phyloP scores from a whole-genome alignment of 768 basidiomycete genomes.

The Lepiota venenata region DNA sequence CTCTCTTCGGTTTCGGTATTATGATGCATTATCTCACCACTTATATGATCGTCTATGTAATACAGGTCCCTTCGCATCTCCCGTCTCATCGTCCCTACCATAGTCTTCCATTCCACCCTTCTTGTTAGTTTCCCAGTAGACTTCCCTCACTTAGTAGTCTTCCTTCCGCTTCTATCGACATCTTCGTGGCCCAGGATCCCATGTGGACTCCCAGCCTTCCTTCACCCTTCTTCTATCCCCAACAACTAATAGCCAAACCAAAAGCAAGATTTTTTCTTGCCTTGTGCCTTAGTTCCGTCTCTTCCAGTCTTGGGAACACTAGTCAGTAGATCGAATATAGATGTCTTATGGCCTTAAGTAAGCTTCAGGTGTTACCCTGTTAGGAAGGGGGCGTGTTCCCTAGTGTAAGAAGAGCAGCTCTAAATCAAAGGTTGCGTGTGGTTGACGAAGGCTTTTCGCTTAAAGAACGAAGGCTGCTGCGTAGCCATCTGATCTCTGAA shows the following conservation, averaged over 20 bases:
- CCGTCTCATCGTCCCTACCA: too few species aligned
- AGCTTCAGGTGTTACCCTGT: not conserved
- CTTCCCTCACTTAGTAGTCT: not conserved
- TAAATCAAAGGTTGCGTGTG: too few species aligned
- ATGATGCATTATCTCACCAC: too few species aligned
- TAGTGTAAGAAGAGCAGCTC: too few species aligned
- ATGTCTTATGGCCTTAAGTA: not conserved
- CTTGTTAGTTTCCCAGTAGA: not conserved
- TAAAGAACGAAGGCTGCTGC: too few species aligned
- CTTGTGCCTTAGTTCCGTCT: not conserved
- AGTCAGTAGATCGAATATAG: not conserved
- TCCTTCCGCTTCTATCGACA: not conserved
- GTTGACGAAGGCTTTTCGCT: too few species aligned
- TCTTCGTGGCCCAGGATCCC: not conserved
- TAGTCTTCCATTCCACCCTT: too few species aligned
- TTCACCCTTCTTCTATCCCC: not conserved
- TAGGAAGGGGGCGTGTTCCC: too few species aligned
- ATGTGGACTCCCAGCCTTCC: slow-evolving; percentile 1
- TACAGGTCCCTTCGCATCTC: too few species aligned
- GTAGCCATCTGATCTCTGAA: too few species aligned
- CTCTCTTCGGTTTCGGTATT: not conserved
- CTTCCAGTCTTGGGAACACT: not conserved
- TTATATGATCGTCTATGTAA: too few species aligned
- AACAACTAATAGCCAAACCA: not conserved
- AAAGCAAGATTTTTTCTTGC: not conserved